Base-by-base conservation (phyloP, 768 basidiomycete species). In the Daedalea quercina region DNA sequence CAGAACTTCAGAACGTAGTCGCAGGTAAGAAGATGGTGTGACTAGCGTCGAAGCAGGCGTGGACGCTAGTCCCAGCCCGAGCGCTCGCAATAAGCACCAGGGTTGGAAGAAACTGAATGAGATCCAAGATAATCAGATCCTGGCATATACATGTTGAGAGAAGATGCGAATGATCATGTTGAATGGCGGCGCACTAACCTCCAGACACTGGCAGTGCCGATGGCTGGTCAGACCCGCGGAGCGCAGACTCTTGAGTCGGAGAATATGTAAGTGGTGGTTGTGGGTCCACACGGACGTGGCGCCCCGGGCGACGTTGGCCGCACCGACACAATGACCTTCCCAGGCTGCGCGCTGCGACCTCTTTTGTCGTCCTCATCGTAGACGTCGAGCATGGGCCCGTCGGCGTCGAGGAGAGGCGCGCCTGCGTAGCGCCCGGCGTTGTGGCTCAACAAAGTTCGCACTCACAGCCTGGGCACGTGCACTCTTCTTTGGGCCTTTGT, bases 391-490 rank as follows among this genome's bases (percentile, higher is more conserved):
- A 40, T 25, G 50, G 24, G 40, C 50, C 24, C 50, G 50, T 37
- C 24, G 47, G 33, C 20, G 35, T 49, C 48, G 48, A 47, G 46
- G 24, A 17, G 24, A 49, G 48, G 40, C 48, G 33, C 34, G 48
- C 35, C 34, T 7, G 25, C 3, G 48, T 37, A 49, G 48, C 48
- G 48, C 48, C 28, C 23, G 19, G 3, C 6, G 41, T 4, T 31
- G 48, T 40, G 48, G 48, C 17, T 37, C 22, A 41, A 37, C 37
- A 51, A 51, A 35, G 50, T 51, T 51, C 43, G 37, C n/a, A 40
- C 40, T 51, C 50, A 51, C 48, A 49, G 48, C 48, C 48, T 49
- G 48, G 48, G 40, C 50, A 51, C 50, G 50, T 51, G 50, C 41
- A 49, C 50, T 13, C 50, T 51, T 41, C 44, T 53, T 51, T 31